A percentile compares a stretch with the other conserved stretches of the same genome.
Evolutionary conservation across 352 stramenopile genomes (phyloP).

Genomic region (Phytophthora pseudosyringae): DNA sequence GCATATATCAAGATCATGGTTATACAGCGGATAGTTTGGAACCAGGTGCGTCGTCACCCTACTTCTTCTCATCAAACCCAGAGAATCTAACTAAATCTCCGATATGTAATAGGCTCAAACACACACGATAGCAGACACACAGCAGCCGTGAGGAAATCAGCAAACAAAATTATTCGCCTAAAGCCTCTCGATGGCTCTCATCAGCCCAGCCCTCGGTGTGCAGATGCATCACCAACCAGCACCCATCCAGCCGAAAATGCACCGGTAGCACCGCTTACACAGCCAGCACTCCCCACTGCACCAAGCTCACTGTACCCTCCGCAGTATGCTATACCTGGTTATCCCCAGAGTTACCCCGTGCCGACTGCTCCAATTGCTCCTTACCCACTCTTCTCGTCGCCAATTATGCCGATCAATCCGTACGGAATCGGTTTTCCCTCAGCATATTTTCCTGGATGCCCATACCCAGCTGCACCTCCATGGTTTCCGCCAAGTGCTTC

Average conservation of each 20-base stretch:
- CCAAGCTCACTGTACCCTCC: conserved; percentile 5
- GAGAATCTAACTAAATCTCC: conserved; percentile 3
- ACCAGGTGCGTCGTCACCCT: background rate
- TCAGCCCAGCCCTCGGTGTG: background rate
- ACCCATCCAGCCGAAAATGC: conserved; percentile 1
- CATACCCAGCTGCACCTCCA: conserved; percentile 10
- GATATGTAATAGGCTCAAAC: conserved; percentile 5
- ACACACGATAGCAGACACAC: conserved; percentile 3
- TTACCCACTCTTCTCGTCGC: conserved; percentile 12
- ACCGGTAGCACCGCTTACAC: background rate
- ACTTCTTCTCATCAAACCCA: background rate
- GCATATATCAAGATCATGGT: background rate
- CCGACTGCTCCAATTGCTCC: background rate
- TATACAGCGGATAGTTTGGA: background rate
- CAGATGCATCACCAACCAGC: conserved; percentile 1
- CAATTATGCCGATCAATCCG: conserved; percentile 14
- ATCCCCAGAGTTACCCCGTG: conserved; percentile 8
- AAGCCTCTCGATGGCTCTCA: conserved; percentile 4
- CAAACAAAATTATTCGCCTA: conserved; percentile 16
- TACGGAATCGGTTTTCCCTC: conserved; percentile 28
- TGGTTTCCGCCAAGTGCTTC: conserved; percentile 16
- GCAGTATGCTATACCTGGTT: conserved; percentile 6
- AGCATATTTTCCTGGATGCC: conserved; percentile 16
- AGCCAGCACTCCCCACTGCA: background rate
- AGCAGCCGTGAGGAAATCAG: conserved; percentile 4